phyloP scores from a whole-genome alignment of 495 filamentous ascomycete genomes.

The Viridothelium virens region DNA sequence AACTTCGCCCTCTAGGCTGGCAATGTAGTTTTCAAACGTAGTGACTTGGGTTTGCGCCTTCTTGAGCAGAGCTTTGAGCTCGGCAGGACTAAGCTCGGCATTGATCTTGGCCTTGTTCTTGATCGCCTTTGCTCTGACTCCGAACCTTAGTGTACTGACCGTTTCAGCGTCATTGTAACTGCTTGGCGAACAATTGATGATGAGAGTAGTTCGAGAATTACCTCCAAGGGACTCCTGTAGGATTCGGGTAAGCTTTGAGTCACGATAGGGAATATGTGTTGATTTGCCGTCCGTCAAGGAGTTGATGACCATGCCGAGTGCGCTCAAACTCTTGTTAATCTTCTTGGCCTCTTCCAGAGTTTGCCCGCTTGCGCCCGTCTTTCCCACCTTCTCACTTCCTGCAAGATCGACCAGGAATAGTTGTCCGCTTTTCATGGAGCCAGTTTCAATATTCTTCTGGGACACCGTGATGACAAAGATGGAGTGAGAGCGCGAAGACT shows the following conservation, averaged over 20 bases:
- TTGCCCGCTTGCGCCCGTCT: slow-evolving; percentile 95
- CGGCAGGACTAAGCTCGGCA: slow-evolving; percentile 87
- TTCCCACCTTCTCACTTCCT: slow-evolving; percentile 96
- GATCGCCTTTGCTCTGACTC: slow-evolving; percentile 94
- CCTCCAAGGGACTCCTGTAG: slow-evolving; percentile 93
- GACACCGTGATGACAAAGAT: slow-evolving; percentile 97
- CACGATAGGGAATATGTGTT: slow-evolving; percentile 92
- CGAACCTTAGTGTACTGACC: slow-evolving; percentile 85
- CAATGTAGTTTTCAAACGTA: slow-evolving; percentile 78
- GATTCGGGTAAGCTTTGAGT: slow-evolving; percentile 96
- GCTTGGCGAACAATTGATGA: slow-evolving; percentile 96
- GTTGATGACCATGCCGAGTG: slow-evolving; percentile 98
- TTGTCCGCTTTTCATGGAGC: slow-evolving; percentile 91
- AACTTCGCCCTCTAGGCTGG: slow-evolving; percentile 77
- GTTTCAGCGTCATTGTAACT: slow-evolving; percentile 98
- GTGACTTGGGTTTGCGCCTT: slow-evolving; percentile 87
- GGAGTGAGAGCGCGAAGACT: slow-evolving; percentile 96
- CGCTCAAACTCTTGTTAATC: slow-evolving; percentile 98
- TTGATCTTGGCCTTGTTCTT: slow-evolving; percentile 99
- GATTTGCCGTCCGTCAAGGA: slow-evolving; percentile 96
- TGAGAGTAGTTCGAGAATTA: slow-evolving; percentile 93
- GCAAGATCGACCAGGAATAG: slow-evolving; percentile 96
- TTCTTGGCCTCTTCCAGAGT: slow-evolving; percentile 98
- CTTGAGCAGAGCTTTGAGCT: slow-evolving; percentile 83
- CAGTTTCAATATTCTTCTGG: slow-evolving; percentile 96